Evolutionary conservation across 169 alveolate species (phyloP).

Genomic region (Eimeria tenella): DNA sequence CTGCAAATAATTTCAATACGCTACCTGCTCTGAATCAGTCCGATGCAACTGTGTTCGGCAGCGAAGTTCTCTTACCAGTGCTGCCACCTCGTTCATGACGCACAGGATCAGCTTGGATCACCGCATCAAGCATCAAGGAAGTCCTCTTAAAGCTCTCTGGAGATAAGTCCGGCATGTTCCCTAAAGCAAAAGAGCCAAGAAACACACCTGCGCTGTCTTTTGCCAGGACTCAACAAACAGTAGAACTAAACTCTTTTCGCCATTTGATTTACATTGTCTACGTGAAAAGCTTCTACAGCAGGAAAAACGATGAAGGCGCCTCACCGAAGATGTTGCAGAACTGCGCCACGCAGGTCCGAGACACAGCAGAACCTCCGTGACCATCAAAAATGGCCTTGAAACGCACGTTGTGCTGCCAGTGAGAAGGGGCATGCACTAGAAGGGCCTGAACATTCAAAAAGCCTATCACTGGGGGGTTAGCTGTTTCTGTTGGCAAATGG

Average conservation of each 20-base stretch:
- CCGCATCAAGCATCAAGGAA: not conserved
- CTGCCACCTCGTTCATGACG: slow-evolving; percentile 43
- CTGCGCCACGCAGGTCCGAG: slow-evolving; percentile 53
- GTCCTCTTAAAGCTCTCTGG: not conserved
- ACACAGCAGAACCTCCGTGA: slow-evolving; percentile 64
- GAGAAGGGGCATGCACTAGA: slow-evolving; percentile 68
- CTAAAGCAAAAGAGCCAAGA: not conserved
- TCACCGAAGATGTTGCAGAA: slow-evolving; percentile 52
- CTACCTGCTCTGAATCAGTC: not conserved
- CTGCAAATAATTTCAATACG: too few relatives aligned
- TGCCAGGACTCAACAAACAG: not conserved
- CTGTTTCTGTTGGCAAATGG: too few relatives aligned
- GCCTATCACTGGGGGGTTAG: too few relatives aligned
- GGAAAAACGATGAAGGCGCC: not conserved
- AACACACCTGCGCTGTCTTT: not conserved
- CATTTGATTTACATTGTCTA: too few relatives aligned
- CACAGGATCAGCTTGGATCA: slow-evolving; percentile 14
- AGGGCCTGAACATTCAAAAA: slow-evolving; percentile 21
- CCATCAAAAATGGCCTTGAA: slow-evolving; percentile 75
- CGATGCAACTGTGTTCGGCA: not conserved
- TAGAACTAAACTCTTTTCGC: not conserved
- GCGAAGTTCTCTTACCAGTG: slow-evolving; percentile 6
- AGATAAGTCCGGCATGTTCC: slow-evolving; percentile 30
- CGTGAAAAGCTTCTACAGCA: not conserved
- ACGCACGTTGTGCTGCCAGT: slow-evolving; percentile 21